These are phyloP conservation scores for Saposhnikovia divaricata DNA, from an alignment of 129 eudicot genomes.

Conservation along the genomic window DNA sequence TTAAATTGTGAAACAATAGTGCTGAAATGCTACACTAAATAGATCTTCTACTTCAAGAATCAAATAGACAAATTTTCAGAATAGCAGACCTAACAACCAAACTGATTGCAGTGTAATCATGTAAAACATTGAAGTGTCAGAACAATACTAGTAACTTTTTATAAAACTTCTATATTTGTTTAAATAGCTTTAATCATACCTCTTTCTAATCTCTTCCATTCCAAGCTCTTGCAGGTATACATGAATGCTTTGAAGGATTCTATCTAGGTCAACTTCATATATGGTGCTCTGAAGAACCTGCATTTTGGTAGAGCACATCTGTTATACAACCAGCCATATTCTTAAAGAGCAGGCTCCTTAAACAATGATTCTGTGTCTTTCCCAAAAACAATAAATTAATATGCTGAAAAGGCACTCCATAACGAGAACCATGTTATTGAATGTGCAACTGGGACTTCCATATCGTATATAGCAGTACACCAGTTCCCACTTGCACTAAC, in stretches of 20 bases:
- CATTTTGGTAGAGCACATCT: slow-evolving; percentile 13
- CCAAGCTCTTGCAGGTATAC: slow-evolving; percentile 94
- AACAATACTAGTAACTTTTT: not conserved
- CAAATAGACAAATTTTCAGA: not conserved
- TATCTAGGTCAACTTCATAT: slow-evolving; percentile 90
- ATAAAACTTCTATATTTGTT: not conserved
- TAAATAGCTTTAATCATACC: slow-evolving; percentile 32
- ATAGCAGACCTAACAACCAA: not conserved
- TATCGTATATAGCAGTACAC: not conserved
- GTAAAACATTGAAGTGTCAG: not conserved
- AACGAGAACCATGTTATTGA: not conserved
- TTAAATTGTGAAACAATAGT: not conserved
- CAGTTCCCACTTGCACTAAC: not conserved
- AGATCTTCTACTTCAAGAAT: not conserved
- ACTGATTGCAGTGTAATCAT: not conserved
- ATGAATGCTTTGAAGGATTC: slow-evolving; percentile 93
- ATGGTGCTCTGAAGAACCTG: slow-evolving; percentile 95
- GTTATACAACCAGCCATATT: not conserved
- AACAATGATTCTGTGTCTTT: not conserved
- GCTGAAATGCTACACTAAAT: not conserved
- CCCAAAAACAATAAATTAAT: not conserved
- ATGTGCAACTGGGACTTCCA: not conserved
- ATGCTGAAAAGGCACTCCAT: not conserved
- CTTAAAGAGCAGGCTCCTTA: not conserved
- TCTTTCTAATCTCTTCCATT: slow-evolving; percentile 95